Evolutionary conservation across 345 rosid genomes (phyloP).

Genomic region (Hypericum perforatum): DNA sequence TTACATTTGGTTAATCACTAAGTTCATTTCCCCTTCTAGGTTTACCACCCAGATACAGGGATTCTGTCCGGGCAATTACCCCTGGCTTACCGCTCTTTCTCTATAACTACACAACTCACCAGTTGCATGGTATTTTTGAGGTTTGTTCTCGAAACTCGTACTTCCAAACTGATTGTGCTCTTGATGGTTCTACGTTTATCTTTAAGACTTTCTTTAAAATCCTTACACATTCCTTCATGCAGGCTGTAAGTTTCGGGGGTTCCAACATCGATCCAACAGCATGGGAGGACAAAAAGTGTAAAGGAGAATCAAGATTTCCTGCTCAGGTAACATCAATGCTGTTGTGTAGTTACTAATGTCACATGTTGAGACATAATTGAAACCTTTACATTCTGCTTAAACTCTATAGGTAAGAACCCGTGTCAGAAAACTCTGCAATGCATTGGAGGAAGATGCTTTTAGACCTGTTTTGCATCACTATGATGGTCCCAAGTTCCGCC

Average conservation of each 20-base stretch:
- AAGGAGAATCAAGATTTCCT: conserved; percentile 98
- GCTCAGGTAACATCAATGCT: conserved; percentile 57
- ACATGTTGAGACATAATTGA: no score
- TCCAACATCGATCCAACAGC: conserved; percentile 98
- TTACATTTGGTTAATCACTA: no score
- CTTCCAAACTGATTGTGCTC: conserved; percentile 4
- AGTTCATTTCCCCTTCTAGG: conserved; percentile 35
- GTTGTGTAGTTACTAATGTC: no score
- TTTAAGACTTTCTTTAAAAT: no score
- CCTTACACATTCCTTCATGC: background rate
- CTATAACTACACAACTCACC: conserved; percentile 94
- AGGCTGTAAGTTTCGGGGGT: conserved; percentile 96
- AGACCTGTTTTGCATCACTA: conserved; percentile 95
- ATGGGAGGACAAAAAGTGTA: conserved; percentile 98
- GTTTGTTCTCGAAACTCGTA: conserved; percentile 29
- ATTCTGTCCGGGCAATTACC: conserved; percentile 94
- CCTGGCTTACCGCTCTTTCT: conserved; percentile 97
- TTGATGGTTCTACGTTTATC: no score
- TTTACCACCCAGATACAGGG: conserved; percentile 95
- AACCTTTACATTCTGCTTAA: background rate
- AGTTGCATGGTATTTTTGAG: conserved; percentile 97
- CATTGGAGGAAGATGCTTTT: conserved; percentile 94
- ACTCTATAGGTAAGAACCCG: conserved; percentile 62
- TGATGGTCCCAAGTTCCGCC: conserved; percentile 97
- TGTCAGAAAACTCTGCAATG: conserved; percentile 77